Conservation (phyloP, 2,329 filamentous ascomycete species). For the Sarocladium kiliense region DNA sequence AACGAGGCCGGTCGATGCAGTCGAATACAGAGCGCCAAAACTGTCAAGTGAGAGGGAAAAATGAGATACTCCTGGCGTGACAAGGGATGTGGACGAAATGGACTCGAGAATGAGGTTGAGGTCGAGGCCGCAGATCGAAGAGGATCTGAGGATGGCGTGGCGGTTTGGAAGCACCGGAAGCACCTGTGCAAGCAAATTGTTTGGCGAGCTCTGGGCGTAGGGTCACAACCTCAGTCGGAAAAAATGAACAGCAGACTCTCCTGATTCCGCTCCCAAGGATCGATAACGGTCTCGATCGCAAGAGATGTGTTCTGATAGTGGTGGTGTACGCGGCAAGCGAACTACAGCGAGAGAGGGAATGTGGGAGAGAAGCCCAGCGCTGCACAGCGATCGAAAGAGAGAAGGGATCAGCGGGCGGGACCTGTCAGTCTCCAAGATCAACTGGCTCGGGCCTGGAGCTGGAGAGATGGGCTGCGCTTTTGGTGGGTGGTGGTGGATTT, state of each 20-base stretch:
- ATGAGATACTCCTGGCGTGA: too few species aligned
- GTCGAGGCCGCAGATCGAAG: not conserved
- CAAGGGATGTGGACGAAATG: too few species aligned
- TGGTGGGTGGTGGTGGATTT: not conserved
- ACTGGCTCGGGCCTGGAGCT: not conserved
- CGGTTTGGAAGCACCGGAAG: not conserved
- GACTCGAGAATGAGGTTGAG: not conserved
- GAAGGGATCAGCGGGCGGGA: constrained; percentile 8
- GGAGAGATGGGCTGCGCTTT: not conserved
- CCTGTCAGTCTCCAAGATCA: constrained; percentile 7
- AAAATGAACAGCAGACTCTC: too few species aligned
- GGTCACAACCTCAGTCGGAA: not conserved
- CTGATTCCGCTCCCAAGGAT: not conserved
- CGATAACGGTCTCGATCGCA: not conserved
- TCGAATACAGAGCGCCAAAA: too few species aligned
- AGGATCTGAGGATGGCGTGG: not conserved
- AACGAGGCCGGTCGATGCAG: too few species aligned
- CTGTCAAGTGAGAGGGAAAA: too few species aligned
- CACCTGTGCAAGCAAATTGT: not conserved
- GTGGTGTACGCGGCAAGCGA: not conserved
- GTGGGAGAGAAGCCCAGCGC: not conserved
- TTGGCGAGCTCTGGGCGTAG: not conserved
- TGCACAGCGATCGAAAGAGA: not conserved
- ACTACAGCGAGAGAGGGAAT: not conserved
- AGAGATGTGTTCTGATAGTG: not conserved